Percentiles rank a stretch among this genome's conserved stretches.
Conservation (phyloP, 345 rosid genomes). For the Hibiscus syriacus region DNA sequence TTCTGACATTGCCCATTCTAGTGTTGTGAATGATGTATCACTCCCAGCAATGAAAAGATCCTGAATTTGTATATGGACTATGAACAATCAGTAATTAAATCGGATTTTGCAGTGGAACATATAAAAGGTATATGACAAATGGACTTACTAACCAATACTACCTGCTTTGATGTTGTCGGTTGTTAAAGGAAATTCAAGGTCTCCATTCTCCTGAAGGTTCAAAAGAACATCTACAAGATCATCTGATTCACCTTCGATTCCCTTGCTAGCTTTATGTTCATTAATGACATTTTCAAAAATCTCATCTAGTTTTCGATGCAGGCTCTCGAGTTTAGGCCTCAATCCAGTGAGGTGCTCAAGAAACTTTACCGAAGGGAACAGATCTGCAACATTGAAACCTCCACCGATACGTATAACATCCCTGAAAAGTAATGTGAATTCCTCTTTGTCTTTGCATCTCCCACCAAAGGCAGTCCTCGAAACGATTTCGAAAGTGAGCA, state of each 20-base stretch:
- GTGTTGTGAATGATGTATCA: not conserved
- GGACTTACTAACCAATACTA: not conserved
- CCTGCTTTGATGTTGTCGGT: conserved; percentile 6
- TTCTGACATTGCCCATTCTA: conserved; percentile 4
- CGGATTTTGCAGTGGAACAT: not conserved
- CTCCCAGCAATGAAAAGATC: not conserved
- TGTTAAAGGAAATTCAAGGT: not conserved
- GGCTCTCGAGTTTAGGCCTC: not conserved
- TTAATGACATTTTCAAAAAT: not conserved
- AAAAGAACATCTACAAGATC: conserved; percentile 8
- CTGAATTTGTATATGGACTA: not conserved
- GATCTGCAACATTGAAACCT: not conserved
- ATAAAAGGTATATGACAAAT: not conserved
- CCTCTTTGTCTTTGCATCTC: not conserved
- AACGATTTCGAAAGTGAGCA: not conserved
- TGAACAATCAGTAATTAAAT: not conserved
- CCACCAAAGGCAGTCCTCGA: conserved; percentile 3
- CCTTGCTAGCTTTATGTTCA: not conserved
- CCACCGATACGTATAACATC: not conserved
- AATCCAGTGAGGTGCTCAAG: not conserved
- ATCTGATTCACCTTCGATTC: not conserved
- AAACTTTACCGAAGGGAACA: not conserved
- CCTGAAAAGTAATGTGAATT: not conserved
- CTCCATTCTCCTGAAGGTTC: not conserved
- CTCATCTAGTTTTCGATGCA: not conserved